These are phyloP conservation scores for Deakozyma indianensis DNA, from an alignment of 805 yeast species.

Conservation along the genomic window DNA sequence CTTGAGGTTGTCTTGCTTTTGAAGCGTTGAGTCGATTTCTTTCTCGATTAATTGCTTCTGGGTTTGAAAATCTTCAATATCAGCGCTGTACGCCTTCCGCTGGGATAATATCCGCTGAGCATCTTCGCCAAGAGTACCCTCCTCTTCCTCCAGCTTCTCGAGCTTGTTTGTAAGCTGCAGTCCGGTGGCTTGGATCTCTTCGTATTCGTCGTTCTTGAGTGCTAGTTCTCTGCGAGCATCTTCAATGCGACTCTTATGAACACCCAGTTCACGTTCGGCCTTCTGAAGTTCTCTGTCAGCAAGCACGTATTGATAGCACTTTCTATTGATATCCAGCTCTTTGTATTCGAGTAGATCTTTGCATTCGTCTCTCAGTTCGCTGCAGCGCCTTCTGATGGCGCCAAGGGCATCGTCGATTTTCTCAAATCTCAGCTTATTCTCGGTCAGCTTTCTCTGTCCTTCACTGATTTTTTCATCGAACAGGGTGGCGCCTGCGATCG, in stretches of 20 bases:
- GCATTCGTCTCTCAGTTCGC: constrained; percentile 21
- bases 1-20: background rate
- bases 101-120: background rate
- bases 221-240: background rate
- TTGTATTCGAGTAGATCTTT: constrained; percentile 29
- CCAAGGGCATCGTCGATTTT: constrained; percentile 40
- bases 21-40: background rate
- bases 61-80: background rate
- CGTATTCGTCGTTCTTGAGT: background rate
- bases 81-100: background rate
- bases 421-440: constrained; percentile 19
- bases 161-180: constrained; percentile 11
- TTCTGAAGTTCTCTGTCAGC: background rate
- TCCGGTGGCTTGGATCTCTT: constrained; percentile 4
- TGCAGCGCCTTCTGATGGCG: constrained; percentile 26
- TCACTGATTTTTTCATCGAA: constrained; percentile 25
- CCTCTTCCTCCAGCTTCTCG: constrained; percentile 23
- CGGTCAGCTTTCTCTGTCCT: background rate
- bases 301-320: background rate
- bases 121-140: constrained; percentile 25
- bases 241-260: background rate
- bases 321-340: constrained; percentile 9
- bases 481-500: constrained; percentile 88
- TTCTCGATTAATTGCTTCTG: background rate
- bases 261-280: background rate